These are phyloP conservation scores for Phytomonas serpens DNA, from an alignment of 208 protist species.

Conservation along the genomic window DNA sequence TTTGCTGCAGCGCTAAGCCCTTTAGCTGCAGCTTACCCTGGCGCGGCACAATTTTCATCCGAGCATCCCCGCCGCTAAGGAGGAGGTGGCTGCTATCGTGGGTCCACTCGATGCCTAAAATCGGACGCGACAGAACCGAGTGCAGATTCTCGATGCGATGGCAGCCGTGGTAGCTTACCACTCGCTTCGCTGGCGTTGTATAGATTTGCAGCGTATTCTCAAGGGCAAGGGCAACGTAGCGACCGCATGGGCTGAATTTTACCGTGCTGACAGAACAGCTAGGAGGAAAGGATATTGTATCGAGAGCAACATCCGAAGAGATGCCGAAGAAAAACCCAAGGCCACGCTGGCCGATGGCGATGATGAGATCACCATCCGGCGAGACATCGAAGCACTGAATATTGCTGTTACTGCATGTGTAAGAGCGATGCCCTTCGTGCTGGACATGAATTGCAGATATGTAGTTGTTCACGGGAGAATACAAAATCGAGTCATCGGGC, in stretches of 20 bases:
- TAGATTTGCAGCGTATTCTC: conserved; percentile 86
- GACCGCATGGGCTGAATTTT: conserved; percentile 84
- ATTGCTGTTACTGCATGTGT: conserved; percentile 82
- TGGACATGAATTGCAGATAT: conserved; percentile 73
- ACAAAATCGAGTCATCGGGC: conserved; percentile 69
- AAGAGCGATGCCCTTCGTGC: conserved; percentile 59
- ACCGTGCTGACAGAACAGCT: conserved; percentile 53
- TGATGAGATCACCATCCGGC: conserved; percentile 70
- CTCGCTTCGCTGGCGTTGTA: conserved; percentile 69
- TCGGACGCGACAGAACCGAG: conserved; percentile 67
- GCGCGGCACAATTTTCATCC: conserved; percentile 86
- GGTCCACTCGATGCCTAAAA: conserved; percentile 77
- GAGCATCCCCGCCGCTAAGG: conserved; percentile 75
- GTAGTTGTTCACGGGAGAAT: conserved; percentile 87
- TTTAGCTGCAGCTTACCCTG: conserved; percentile 64
- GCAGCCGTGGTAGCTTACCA: conserved; percentile 80
- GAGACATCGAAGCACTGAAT: conserved; percentile 88
- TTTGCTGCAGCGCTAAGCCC: conserved; percentile 69
- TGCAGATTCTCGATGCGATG: conserved; percentile 85
- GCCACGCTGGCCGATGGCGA: conserved; percentile 69
- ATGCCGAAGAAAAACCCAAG: conserved; percentile 87
- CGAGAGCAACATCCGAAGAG: conserved; percentile 76
- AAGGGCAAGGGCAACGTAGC: conserved; percentile 79
- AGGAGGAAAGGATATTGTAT: conserved; percentile 83
- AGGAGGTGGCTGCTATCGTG: conserved; percentile 78